These are phyloP conservation scores for Tricholoma furcatifolium DNA, from an alignment of 768 basidiomycete species.

Conservation along the genomic window DNA sequence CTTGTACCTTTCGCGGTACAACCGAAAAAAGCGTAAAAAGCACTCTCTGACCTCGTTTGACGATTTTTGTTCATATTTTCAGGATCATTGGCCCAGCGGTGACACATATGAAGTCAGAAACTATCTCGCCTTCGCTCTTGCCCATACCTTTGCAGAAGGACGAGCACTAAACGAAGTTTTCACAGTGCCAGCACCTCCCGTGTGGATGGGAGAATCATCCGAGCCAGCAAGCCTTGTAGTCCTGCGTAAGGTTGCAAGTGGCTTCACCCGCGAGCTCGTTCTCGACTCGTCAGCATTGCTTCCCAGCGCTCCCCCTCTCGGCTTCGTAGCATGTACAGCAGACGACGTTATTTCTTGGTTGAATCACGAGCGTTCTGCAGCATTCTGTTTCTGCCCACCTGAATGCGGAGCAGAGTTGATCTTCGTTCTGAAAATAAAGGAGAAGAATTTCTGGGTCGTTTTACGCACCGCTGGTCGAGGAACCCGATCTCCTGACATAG, in stretches of 20 bases:
- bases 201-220: background rate
- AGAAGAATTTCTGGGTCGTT: background rate
- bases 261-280: background rate
- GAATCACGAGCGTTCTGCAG: background rate
- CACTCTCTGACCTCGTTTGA: background rate
- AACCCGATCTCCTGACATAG: background rate
- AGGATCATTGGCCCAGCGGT: background rate
- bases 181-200: background rate
- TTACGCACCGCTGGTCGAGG: background rate
- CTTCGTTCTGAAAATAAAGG: background rate
- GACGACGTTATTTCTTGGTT: slow-evolving; percentile 1
- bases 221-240: background rate
- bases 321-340: background rate
- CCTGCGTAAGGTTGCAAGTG: background rate
- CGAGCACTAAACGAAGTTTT: background rate
- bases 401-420: background rate
- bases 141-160: background rate
- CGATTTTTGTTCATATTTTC: background rate
- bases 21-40: background rate
- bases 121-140: background rate
- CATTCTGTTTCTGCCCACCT: background rate
- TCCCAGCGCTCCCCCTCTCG: background rate
- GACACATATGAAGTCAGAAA: background rate
- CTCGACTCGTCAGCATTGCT: background rate
- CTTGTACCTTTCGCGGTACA: background rate